Evolutionary conservation across 805 yeast species (phyloP).

Genomic region (Lipomyces orientalis): DNA sequence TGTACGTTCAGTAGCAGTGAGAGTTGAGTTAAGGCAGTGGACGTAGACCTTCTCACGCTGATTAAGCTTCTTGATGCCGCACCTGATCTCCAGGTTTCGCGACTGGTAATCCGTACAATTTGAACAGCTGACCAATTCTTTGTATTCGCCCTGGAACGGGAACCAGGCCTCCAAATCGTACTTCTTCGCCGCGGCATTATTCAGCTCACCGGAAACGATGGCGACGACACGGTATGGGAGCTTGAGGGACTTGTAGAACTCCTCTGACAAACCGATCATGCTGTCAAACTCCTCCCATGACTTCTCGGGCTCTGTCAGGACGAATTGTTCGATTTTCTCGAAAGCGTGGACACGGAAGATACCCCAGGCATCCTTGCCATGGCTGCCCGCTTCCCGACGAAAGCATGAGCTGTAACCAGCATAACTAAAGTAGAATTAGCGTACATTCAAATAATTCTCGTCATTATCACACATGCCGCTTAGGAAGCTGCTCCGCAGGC

Average conservation of each 20-base stretch:
- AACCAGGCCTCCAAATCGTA: slow-evolving; percentile 99
- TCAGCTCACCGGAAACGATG: slow-evolving; percentile 97
- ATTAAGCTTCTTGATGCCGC: slow-evolving; percentile 94
- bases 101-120: slow-evolving; percentile 99
- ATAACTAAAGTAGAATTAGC: slow-evolving; percentile 49
- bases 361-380: slow-evolving; percentile 99
- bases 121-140: slow-evolving; percentile 97
- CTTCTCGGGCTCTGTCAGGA: slow-evolving; percentile 94
- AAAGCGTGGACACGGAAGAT: slow-evolving; percentile 98
- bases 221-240: slow-evolving; percentile 97
- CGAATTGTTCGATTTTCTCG: slow-evolving; percentile 97
- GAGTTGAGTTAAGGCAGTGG: slow-evolving; percentile 96
- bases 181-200: slow-evolving; percentile 99
- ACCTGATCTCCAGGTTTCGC: slow-evolving; percentile 96
- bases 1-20: slow-evolving; percentile 98
- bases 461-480: slow-evolving; percentile 53
- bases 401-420: slow-evolving; percentile 99
- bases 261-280: slow-evolving; percentile 91
- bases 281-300: slow-evolving; percentile 97
- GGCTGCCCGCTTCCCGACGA: slow-evolving; percentile 99
- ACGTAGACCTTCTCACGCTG: slow-evolving; percentile 97
- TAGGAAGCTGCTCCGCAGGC: slow-evolving; percentile 95
- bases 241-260: slow-evolving; percentile 87
- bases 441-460: neutral
- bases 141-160: slow-evolving; percentile 98